Conservation (phyloP, 306 rosid genomes). For the Pterocarpus macrocarpus region DNA sequence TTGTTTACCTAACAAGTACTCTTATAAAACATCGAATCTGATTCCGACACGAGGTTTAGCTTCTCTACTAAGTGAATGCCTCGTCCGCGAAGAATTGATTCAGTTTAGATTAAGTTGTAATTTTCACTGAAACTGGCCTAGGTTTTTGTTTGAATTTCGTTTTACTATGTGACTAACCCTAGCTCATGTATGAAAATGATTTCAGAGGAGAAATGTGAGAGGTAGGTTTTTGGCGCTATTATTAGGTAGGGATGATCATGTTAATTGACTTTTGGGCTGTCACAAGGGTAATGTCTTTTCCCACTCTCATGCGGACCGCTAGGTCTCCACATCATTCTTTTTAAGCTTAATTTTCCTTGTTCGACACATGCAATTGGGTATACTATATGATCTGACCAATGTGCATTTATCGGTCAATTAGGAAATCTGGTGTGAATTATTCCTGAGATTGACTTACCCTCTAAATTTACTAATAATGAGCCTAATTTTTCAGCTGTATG, state of each 20-base stretch:
- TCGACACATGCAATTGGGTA: not conserved
- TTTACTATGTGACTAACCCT: not conserved
- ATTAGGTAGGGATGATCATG: conserved; percentile 36
- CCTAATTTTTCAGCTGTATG: not conserved
- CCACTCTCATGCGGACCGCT: not conserved
- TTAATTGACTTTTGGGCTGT: conserved; percentile 26
- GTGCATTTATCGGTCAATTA: conserved; percentile 1
- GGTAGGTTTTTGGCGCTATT: not conserved
- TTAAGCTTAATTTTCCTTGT: not conserved
- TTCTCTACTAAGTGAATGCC: too few species aligned
- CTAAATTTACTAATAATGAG: not conserved
- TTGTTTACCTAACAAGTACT: too few species aligned
- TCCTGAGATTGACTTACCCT: not conserved
- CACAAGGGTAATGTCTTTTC: conserved; percentile 16
- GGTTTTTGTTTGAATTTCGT: too few species aligned
- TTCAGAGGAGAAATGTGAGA: not conserved
- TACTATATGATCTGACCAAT: not conserved
- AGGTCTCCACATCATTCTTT: not conserved
- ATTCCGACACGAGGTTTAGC: too few species aligned
- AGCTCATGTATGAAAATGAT: too few species aligned
- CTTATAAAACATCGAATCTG: too few species aligned
- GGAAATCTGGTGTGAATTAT: conserved; percentile 23
- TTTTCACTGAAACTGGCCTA: too few species aligned
- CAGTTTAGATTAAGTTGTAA: too few species aligned
- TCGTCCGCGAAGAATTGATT: too few species aligned